Evolutionary conservation across 768 basidiomycete species (phyloP).

Genomic region (Lactarius sp.): DNA sequence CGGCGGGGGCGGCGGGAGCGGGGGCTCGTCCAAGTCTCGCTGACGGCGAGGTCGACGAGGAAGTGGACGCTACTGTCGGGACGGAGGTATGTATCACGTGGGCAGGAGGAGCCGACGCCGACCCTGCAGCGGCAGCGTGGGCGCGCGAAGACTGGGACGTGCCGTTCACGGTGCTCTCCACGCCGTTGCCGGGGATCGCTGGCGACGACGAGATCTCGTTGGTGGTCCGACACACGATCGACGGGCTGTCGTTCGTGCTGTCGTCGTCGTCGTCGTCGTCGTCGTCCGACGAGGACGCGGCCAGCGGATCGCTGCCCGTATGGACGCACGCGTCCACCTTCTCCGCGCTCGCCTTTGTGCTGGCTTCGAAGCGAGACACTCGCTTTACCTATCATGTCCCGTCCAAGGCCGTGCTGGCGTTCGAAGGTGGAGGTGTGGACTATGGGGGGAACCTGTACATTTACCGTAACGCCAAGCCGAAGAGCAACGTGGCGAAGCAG

Average conservation of each 20-base stretch:
- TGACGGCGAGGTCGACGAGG: slow-evolving; percentile 88
- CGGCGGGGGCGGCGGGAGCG: slow-evolving; percentile 7
- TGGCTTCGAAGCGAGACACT: slow-evolving; percentile 88
- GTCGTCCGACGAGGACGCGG: slow-evolving; percentile 20
- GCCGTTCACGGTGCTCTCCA: slow-evolving; percentile 59
- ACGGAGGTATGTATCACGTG: slow-evolving; percentile 60
- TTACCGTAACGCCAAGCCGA: slow-evolving; percentile 55
- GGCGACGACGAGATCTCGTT: slow-evolving; percentile 38
- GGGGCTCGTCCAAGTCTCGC: slow-evolving; percentile 71
- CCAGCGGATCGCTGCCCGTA: slow-evolving; percentile 27
- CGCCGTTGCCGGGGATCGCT: slow-evolving; percentile 54
- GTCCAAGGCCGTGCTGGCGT: slow-evolving; percentile 60
- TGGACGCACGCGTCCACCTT: slow-evolving; percentile 84
- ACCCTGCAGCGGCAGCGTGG: slow-evolving; percentile 37
- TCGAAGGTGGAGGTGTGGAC: slow-evolving; percentile 68
- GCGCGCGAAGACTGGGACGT: slow-evolving; percentile 33
- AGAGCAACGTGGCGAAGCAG: slow-evolving; percentile 69
- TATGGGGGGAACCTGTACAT: slow-evolving; percentile 83
- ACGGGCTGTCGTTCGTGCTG: slow-evolving; percentile 30
- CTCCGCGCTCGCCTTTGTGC: slow-evolving; percentile 87
- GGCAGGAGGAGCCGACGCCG: slow-evolving; percentile 36
- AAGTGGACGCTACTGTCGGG: slow-evolving; percentile 75
- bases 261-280: too few relatives aligned
- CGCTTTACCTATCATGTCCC: slow-evolving; percentile 78
- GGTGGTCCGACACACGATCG: slow-evolving; percentile 57